Base-by-base conservation (phyloP, 2,329 filamentous ascomycete genomes). In the Exserohilum rostratum region DNA sequence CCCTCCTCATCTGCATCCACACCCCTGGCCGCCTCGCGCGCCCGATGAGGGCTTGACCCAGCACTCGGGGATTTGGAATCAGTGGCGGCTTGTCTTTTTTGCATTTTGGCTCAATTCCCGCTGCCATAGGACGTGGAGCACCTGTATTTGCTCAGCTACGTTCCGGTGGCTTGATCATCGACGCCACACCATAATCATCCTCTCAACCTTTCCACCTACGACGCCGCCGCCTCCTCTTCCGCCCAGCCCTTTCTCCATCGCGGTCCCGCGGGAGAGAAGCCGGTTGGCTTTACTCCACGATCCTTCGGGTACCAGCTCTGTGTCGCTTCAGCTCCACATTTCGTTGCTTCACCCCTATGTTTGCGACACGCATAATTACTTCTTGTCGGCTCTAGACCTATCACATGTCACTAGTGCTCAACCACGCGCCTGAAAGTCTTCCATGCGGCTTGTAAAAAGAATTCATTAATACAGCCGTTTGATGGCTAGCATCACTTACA, bases 311-410 rank as follows among this genome's bases (percentile, higher is more conserved):
- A 10, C 29, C 35, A 29, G n/a, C n/a, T 31, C 15, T 25, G 22
- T 42, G 42, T 42, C 13, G 29, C 45, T 37, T 50, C 29, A 30
- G n/a, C 38, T 31, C 46, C 40, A 34, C 25, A 40, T 40, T 5
- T n/a, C n/a, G 17, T 7, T 50, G 18, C 46, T 40, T 34, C 42
- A 18, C 31, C 7, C 12, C 11, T 45, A 30, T 46, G 17, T 12
- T 34, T 29, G 18, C n/a, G 12, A 11, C 12, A 11, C 22, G 3
- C 9, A 45, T 44, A 22, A 30, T 18, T 20, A 27, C 29, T 50
- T 40, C 12, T 30, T 25, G n/a, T 7, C 47, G 12, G 13, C 17
- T 10, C 17, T 22, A 20, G 13, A 18, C 43, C 22, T 7, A 18
- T 25, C 33, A 54, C 34, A 30, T 42, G 39, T 17, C 27, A 50